A percentile compares a stretch with the other conserved stretches of the same genome.
Conservation (phyloP, 805 yeast species). For the Teunomyces gatunensis region DNA sequence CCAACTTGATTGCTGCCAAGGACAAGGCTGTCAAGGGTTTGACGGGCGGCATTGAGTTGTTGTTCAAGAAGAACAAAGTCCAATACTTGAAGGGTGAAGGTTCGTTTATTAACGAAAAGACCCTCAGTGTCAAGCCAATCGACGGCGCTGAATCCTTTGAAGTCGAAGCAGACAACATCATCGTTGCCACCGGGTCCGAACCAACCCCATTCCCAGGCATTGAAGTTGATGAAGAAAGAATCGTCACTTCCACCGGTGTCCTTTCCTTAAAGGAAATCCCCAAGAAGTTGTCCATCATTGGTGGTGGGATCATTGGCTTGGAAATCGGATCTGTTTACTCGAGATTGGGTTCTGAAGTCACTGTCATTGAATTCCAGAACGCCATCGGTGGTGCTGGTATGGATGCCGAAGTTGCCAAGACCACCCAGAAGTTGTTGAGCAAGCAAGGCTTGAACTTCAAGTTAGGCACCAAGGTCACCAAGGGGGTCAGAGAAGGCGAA, state of each 20-base stretch:
- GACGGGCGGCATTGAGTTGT: slow-evolving; percentile 91
- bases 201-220: slow-evolving; percentile 99
- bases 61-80: slow-evolving; percentile 94
- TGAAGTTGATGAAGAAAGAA: slow-evolving; percentile 92
- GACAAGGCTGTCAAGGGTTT: slow-evolving; percentile 84
- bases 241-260: slow-evolving; percentile 94
- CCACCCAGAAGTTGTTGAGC: slow-evolving; percentile 81
- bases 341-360: slow-evolving; percentile 93
- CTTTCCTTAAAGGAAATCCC: slow-evolving; percentile 85
- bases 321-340: slow-evolving; percentile 99
- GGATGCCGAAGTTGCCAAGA: slow-evolving; percentile 93
- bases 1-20: slow-evolving; percentile 84
- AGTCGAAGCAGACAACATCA: slow-evolving; percentile 80
- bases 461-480: slow-evolving; percentile 84
- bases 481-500: slow-evolving; percentile 88
- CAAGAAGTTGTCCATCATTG: slow-evolving; percentile 86
- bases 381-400: slow-evolving; percentile 98
- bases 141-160: slow-evolving; percentile 75
- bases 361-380: slow-evolving; percentile 85
- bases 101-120: slow-evolving; percentile 78
- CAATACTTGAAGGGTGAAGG: slow-evolving; percentile 93
- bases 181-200: slow-evolving; percentile 98
- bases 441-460: slow-evolving; percentile 96
- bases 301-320: slow-evolving; percentile 99
- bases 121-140: slow-evolving; percentile 75